These are phyloP conservation scores for Eleusine indica DNA, from an alignment of 176 grass and related monocot genomes.

Conservation along the genomic window DNA sequence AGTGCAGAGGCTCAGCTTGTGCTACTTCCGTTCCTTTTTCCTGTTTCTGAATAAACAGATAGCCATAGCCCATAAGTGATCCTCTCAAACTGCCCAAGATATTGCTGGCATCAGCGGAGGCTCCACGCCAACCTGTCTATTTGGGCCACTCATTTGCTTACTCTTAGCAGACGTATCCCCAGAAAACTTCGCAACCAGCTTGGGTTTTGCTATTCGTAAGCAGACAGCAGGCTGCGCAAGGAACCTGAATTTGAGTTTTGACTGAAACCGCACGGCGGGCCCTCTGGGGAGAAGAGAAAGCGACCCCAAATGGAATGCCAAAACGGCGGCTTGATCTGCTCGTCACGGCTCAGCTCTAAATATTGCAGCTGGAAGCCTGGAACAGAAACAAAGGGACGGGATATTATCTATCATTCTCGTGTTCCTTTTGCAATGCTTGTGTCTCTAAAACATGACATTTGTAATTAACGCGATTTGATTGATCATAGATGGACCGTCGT, in stretches of 20 bases:
- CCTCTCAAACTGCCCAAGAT: neutral
- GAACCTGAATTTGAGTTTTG: conserved; percentile 6
- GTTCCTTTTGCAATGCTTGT: neutral
- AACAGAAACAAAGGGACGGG: neutral
- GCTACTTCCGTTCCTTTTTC: neutral
- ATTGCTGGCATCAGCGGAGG: neutral
- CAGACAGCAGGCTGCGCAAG: conserved; percentile 18
- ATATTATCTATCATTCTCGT: neutral
- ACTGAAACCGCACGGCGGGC: neutral
- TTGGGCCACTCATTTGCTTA: conserved; percentile 10
- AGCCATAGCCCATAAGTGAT: neutral
- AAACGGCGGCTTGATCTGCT: conserved; percentile 6
- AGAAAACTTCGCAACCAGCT: neutral
- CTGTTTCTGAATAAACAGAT: neutral
- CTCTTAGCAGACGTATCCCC: neutral
- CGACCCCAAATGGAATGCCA: neutral
- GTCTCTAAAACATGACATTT: neutral
- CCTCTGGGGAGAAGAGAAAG: conserved; percentile 11
- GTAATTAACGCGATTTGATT: neutral
- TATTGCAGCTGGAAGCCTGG: neutral
- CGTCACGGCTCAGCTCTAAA: conserved; percentile 6
- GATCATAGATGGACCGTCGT: neutral
- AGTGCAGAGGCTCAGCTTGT: neutral
- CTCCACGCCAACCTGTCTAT: neutral
- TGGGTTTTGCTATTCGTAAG: neutral